These are phyloP conservation scores for Leccinum uliginosum DNA, from an alignment of 768 basidiomycete genomes.

Conservation along the genomic window DNA sequence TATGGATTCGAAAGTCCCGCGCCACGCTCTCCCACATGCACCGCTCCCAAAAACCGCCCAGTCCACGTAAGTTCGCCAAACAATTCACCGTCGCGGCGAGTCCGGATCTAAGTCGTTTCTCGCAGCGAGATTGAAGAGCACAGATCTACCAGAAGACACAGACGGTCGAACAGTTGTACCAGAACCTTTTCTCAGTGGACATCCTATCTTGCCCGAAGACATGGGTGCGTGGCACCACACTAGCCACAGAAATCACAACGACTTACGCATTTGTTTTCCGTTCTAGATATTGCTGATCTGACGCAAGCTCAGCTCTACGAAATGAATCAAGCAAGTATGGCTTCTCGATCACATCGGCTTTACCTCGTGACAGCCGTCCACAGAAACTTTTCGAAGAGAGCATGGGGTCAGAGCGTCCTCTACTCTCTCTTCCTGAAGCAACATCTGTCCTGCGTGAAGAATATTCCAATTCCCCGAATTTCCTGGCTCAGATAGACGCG, in stretches of 20 bases:
- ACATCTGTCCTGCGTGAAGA: slow-evolving; percentile 57
- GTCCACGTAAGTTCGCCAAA: slow-evolving; percentile 20
- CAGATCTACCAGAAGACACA: slow-evolving; percentile 19
- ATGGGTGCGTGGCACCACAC: slow-evolving; percentile 21
- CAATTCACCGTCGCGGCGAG: too few relatives aligned
- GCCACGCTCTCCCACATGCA: slow-evolving; percentile 7
- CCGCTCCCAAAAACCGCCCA: slow-evolving; percentile 12
- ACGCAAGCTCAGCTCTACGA: slow-evolving; percentile 35
- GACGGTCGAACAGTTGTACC: slow-evolving; percentile 3
- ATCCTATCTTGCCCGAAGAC: slow-evolving; percentile 28
- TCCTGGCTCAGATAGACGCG: slow-evolving; percentile 74
- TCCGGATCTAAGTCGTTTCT: background rate
- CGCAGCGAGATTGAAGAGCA: slow-evolving; percentile 26
- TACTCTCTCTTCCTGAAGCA: slow-evolving; percentile 51
- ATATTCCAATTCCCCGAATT: slow-evolving; percentile 56
- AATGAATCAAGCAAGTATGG: slow-evolving; percentile 35
- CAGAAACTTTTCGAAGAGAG: slow-evolving; percentile 41
- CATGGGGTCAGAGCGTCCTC: slow-evolving; percentile 38
- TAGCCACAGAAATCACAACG: background rate
- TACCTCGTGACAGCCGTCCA: background rate
- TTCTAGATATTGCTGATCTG: slow-evolving; percentile 32
- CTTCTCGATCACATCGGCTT: background rate
- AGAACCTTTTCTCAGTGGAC: slow-evolving; percentile 23
- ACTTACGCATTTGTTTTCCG: background rate
- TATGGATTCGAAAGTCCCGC: background rate